Base-by-base conservation (phyloP, 2,329 filamentous ascomycete species). In the Cladorrhinum sp. region DNA sequence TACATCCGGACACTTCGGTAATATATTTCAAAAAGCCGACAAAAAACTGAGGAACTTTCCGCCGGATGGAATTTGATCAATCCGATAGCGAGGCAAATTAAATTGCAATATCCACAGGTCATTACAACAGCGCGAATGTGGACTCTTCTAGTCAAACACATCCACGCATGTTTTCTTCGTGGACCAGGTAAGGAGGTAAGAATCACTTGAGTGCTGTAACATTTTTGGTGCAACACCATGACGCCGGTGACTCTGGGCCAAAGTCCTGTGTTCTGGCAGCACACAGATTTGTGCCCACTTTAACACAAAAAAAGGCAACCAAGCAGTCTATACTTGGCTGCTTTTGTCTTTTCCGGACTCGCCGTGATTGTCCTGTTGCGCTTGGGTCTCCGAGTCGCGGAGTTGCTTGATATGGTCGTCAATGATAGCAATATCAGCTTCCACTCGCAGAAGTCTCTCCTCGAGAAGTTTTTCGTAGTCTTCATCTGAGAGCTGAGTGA, bases 371-470 rank as follows among this genome's bases (percentile, higher is more conserved):
- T 10, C 54, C 16, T 52, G 33, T 20, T 57, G 56, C 12, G 20
- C 18, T 36, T 57, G 42, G 62, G 67, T 60, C 68, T 73, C n/a
- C 16, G 57, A 59, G 20, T 62, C 63, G 36, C 59, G 64, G 12
- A 78, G 64, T 28, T 72, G 71, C 1, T 73, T 83, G 65, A 95
- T 89, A 70, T 83, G 86, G 54, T 95, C 91, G 68, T 95, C 89
- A n/a, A 94, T 76, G 18, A 95, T 72, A 1, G 90, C 85, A 69
- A 95, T 90, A 66, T 94, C 89, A 2, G 86, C 89, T 66, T 95
- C 86, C 3, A 94, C 75, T 61, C 80, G 81, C 33, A 94, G 75
- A 18, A 93, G 73, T 74, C 87, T 91, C 70, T 93, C 89, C 64
- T 83, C 78, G 57, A 95, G 76, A 71, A 91, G 86, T 2, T 79